Conservation (phyloP, 2,329 filamentous ascomycete species). For the Colletotrichum tanaceti region DNA sequence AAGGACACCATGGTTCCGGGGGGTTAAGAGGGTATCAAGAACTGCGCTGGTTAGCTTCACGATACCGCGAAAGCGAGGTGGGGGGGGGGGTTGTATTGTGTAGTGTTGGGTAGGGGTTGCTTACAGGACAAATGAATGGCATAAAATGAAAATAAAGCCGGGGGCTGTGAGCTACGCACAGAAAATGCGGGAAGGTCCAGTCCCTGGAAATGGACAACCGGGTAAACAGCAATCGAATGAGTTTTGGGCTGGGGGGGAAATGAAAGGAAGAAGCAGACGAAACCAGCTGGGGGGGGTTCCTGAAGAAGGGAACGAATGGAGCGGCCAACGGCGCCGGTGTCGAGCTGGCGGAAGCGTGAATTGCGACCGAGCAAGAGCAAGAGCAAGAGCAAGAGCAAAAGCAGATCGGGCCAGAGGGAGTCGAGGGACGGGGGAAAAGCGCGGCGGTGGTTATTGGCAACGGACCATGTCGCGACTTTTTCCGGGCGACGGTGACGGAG, state of each 20-base stretch:
- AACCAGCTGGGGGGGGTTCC: neutral
- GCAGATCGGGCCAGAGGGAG: neutral
- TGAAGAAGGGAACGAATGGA: conserved; percentile 13
- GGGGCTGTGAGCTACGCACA: conserved; percentile 28
- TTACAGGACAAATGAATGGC: conserved; percentile 30
- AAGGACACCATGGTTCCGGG: conserved; percentile 65
- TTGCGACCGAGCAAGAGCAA: conserved; percentile 33
- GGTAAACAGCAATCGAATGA: conserved; percentile 16
- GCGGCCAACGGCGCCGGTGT: conserved; percentile 30
- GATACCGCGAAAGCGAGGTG: neutral
- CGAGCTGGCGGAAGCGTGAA: conserved; percentile 19
- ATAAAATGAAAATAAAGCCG: conserved; percentile 10
- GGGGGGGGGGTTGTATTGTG: conserved; percentile 7
- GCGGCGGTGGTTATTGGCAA: conserved; percentile 33
- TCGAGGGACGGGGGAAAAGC: conserved; percentile 31
- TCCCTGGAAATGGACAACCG: conserved; percentile 12
- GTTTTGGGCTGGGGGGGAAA: neutral
- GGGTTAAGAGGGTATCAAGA: conserved; percentile 24
- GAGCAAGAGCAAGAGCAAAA: conserved; percentile 4
- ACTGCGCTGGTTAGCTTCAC: conserved; percentile 21
- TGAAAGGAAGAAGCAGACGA: conserved; percentile 17
- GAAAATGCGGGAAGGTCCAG: conserved; percentile 6
- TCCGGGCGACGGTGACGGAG: conserved; percentile 26
- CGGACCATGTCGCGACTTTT: conserved; percentile 39
- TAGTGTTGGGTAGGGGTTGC: conserved; percentile 25